phyloP scores from a whole-genome alignment of 2,329 filamentous ascomycete species.

The Arthrinium puccinioides region DNA sequence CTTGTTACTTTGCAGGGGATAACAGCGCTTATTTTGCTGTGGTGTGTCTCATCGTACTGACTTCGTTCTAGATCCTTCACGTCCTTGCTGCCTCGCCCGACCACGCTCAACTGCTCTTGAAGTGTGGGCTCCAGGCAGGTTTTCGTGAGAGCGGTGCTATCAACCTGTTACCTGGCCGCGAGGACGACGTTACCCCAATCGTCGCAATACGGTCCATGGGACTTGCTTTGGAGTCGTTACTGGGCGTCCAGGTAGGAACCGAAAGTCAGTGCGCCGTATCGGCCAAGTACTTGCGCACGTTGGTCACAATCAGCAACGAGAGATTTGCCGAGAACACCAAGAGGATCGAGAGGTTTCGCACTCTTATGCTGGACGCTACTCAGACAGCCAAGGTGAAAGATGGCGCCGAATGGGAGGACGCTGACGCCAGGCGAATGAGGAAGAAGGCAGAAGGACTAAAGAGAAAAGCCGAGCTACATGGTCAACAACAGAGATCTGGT shows the following conservation, averaged over 20 bases:
- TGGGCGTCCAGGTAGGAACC: constrained; percentile 51
- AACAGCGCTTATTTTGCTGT: too few relatives aligned
- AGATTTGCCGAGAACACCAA: constrained; percentile 63
- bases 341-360: constrained; percentile 58
- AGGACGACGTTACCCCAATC: constrained; percentile 50
- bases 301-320: constrained; percentile 67
- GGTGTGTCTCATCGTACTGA: too few relatives aligned
- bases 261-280: constrained; percentile 46
- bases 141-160: constrained; percentile 88
- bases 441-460: constrained; percentile 52
- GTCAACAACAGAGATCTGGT: constrained; percentile 8
- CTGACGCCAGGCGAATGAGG: constrained; percentile 41
- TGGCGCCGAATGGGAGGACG: constrained; percentile 48
- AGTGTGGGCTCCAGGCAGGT: constrained; percentile 70
- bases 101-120: constrained; percentile 69
- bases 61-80: constrained; percentile 66
- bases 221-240: constrained; percentile 71
- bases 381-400: constrained; percentile 20
- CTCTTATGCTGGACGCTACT: constrained; percentile 35
- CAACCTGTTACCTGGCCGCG: constrained; percentile 40
- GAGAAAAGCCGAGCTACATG: constrained; percentile 36
- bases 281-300: constrained; percentile 56
- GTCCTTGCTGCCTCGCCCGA: constrained; percentile 68
- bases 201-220: constrained; percentile 83
- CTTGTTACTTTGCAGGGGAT: constrained; percentile 3